These are phyloP conservation scores for Nakazawaea ambrosiae DNA, from an alignment of 805 yeast species.

Conservation along the genomic window DNA sequence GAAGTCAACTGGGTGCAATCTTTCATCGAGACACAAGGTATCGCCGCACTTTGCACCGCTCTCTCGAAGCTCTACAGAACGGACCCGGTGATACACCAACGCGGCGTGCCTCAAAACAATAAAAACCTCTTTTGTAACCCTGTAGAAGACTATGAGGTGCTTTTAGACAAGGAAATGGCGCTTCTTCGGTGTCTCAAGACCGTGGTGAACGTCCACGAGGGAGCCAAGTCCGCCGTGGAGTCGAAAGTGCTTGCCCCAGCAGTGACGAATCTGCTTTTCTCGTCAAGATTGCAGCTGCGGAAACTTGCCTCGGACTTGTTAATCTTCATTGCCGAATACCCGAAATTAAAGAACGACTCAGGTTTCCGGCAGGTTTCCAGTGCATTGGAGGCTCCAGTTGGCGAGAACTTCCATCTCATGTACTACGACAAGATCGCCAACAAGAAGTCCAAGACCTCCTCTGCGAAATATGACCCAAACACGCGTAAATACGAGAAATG, in stretches of 20 bases:
- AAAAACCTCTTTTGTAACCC: constrained; percentile 20
- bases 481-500: constrained; percentile 25
- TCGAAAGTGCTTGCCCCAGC: constrained; percentile 56
- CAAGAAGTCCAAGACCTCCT: neutral
- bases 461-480: constrained; percentile 18
- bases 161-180: constrained; percentile 63
- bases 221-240: constrained; percentile 58
- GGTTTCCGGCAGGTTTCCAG: constrained; percentile 15
- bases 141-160: constrained; percentile 22
- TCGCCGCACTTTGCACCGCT: constrained; percentile 74
- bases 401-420: constrained; percentile 26
- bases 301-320: constrained; percentile 79
- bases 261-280: constrained; percentile 68
- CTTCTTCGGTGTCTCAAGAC: constrained; percentile 79
- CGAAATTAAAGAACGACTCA: constrained; percentile 1
- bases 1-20: constrained; percentile 68
- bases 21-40: constrained; percentile 84
- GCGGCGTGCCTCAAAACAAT: neutral
- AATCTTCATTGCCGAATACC: constrained; percentile 29
- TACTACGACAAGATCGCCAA: constrained; percentile 17
- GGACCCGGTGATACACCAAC: constrained; percentile 16
- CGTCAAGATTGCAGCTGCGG: constrained; percentile 75
- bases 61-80: constrained; percentile 33
- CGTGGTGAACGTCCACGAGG: constrained; percentile 61
- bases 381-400: constrained; percentile 21